Conservation (phyloP, 306 rosid species). For the Luffa acutangula region DNA sequence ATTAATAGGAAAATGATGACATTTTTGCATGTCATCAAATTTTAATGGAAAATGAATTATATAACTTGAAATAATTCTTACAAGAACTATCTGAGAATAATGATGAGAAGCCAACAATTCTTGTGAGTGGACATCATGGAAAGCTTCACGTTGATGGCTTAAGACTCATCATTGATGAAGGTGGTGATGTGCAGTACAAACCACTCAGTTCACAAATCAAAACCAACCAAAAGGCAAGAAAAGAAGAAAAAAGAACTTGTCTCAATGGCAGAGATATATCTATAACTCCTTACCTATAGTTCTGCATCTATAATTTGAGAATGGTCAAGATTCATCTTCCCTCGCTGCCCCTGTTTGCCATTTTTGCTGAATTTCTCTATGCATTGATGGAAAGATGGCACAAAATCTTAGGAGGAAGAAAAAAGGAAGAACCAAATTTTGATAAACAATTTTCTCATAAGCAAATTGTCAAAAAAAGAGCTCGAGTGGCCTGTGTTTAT, state of each 20-base stretch:
- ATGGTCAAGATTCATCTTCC: slow-evolving; percentile 89
- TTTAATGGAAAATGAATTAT: too few species aligned
- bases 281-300: slow-evolving; percentile 43
- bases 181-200: too few species aligned
- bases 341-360: slow-evolving; percentile 56
- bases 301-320: slow-evolving; percentile 94
- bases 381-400: slow-evolving; percentile 18
- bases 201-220: slow-evolving; percentile 8
- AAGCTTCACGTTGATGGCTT: too few species aligned
- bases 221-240: slow-evolving; percentile 10
- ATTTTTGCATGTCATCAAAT: too few species aligned
- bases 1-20: too few species aligned
- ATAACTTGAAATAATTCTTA: too few species aligned
- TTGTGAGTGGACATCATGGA: too few species aligned
- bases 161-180: too few species aligned
- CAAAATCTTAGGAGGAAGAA: neutral
- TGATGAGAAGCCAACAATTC: too few species aligned
- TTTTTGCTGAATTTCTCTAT: slow-evolving; percentile 78
- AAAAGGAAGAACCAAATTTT: neutral
- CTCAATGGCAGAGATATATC: slow-evolving; percentile 7
- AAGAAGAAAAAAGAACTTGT: slow-evolving; percentile 4
- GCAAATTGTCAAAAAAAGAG: neutral
- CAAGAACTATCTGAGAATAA: too few species aligned
- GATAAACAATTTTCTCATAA: neutral
- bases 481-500: neutral